Evolutionary conservation across 768 basidiomycete species (phyloP).

Genomic region (Galerina marginata): DNA sequence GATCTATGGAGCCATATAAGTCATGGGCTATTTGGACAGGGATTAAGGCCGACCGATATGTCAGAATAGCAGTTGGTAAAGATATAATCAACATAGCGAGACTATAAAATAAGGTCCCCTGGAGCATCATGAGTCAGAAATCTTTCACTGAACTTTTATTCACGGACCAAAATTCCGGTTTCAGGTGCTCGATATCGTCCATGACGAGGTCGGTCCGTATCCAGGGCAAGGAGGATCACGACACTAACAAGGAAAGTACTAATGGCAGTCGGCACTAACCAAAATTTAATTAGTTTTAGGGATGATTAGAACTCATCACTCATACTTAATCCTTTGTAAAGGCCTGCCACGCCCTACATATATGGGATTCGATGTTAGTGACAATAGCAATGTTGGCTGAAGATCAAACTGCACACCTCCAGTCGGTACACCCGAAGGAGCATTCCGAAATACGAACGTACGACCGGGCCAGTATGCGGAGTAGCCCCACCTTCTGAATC

Average conservation of each 20-base stretch:
- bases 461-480: conserved; percentile 79
- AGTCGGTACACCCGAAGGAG: conserved; percentile 68
- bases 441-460: conserved; percentile 80
- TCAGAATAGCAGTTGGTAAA: conserved; percentile 73
- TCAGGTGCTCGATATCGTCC: conserved; percentile 70
- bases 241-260: conserved; percentile 62
- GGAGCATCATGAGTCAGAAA: conserved; percentile 1
- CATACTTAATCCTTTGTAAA: conserved; percentile 81
- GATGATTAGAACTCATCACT: no score
- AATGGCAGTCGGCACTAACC: conserved; percentile 27
- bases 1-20: conserved; percentile 48
- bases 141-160: neutral
- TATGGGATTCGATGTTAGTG: neutral
- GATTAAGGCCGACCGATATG: conserved; percentile 61
- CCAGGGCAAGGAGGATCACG: conserved; percentile 62
- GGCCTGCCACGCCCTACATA: conserved; percentile 62
- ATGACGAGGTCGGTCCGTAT: conserved; percentile 63
- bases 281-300: no score
- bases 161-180: conserved; percentile 53
- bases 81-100: conserved; percentile 68
- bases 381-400: neutral
- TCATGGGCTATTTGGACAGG: neutral
- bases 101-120: conserved; percentile 69
- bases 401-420: conserved; percentile 55
- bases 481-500: conserved; percentile 79